A percentile compares a stretch with the other conserved stretches of the same genome.
These are phyloP conservation scores for Cytospora schulzeri DNA, from an alignment of 2,329 filamentous ascomycete genomes.

Conservation along the genomic window DNA sequence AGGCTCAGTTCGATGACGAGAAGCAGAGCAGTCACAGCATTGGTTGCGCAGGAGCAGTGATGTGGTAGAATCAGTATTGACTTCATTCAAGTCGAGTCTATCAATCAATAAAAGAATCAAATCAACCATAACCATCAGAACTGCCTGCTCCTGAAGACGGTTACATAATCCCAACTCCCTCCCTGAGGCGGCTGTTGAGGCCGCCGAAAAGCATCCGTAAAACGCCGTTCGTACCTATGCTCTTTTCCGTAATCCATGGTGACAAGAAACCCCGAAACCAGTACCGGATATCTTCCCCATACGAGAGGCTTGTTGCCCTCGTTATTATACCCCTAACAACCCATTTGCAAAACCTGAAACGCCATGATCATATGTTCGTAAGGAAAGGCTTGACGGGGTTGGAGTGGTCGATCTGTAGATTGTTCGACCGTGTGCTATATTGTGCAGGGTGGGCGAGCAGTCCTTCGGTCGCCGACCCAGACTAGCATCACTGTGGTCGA, in stretches of 20 bases:
- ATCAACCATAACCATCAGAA: background rate
- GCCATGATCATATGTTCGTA: conserved; percentile 15
- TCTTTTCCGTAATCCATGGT: background rate
- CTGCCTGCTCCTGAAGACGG: background rate
- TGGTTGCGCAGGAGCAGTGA: background rate
- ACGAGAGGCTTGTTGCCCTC: conserved; percentile 11
- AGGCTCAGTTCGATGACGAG: background rate
- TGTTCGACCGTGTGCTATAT: background rate
- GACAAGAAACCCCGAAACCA: background rate
- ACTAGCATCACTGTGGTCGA: background rate
- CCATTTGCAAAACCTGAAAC: conserved; percentile 15
- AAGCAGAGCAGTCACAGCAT: background rate
- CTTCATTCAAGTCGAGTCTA: background rate
- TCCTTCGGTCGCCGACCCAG: background rate
- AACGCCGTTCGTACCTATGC: background rate
- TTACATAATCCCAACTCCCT: background rate
- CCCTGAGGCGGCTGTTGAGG: background rate
- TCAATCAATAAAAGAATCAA: background rate
- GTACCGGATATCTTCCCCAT: background rate
- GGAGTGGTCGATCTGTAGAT: background rate
- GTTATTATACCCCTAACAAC: conserved; percentile 1
- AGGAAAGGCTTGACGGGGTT: background rate
- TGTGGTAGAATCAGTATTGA: background rate
- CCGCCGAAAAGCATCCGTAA: background rate
- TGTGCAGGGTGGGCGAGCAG: background rate